A percentile compares a stretch with the other conserved stretches of the same genome.
These are phyloP conservation scores for Leccinum variicolor DNA, from an alignment of 768 basidiomycete genomes.

Conservation along the genomic window DNA sequence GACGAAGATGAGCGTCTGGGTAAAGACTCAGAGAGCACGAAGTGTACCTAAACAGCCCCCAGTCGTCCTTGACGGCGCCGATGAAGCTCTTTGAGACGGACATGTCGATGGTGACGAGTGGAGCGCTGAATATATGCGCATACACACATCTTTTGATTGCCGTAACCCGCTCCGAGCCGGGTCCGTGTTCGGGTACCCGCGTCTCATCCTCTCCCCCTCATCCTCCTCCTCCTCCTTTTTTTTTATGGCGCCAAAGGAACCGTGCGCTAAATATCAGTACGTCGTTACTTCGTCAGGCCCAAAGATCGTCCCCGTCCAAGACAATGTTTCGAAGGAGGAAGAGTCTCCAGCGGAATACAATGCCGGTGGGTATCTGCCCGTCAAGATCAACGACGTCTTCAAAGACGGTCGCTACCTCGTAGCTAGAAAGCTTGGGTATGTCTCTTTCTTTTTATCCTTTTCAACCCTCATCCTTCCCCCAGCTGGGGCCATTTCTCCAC, in stretches of 20 bases:
- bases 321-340: slow-evolving; percentile 67
- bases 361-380: slow-evolving; percentile 73
- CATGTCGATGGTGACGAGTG: slow-evolving; percentile 1
- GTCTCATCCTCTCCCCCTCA: not conserved
- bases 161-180: slow-evolving; percentile 18
- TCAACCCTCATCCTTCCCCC: slow-evolving; percentile 12
- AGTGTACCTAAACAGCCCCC: slow-evolving; percentile 72
- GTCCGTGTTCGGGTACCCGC: slow-evolving; percentile 15
- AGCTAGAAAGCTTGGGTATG: slow-evolving; percentile 85
- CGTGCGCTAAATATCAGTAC: slow-evolving; percentile 73
- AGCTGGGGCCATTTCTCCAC: slow-evolving; percentile 97
- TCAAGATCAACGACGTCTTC: slow-evolving; percentile 82
- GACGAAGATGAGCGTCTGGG: not conserved
- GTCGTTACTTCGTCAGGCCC: slow-evolving; percentile 63
- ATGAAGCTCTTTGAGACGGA: slow-evolving; percentile 47
- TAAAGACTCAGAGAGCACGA: not conserved
- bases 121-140: not conserved
- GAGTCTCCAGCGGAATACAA: slow-evolving; percentile 85
- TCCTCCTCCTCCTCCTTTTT: not conserved
- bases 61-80: slow-evolving; percentile 81
- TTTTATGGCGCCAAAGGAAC: slow-evolving; percentile 63
- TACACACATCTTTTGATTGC: not conserved
- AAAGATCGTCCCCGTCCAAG: slow-evolving; percentile 68
- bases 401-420: slow-evolving; percentile 82
- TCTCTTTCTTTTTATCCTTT: slow-evolving; percentile 1